Percentiles rank a stretch among this genome's conserved stretches.
Conservation (phyloP, 345 rosid genomes). For the Gossypium raimondii region DNA sequence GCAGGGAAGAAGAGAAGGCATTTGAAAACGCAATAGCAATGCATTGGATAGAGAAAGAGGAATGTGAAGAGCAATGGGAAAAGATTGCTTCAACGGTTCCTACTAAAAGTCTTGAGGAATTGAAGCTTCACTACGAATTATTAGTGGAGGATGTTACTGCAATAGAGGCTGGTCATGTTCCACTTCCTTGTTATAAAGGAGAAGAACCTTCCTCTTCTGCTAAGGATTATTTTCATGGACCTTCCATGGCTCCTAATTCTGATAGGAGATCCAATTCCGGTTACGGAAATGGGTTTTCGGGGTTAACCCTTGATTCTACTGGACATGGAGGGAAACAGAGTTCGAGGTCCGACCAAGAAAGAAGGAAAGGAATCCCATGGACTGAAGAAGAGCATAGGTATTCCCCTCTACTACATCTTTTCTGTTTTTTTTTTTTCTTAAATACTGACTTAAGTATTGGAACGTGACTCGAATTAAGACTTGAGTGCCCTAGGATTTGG, state of each 20-base stretch:
- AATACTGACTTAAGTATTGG: too few species aligned
- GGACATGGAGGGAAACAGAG: constrained; percentile 56
- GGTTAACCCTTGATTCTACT: constrained; percentile 40
- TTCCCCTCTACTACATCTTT: background rate
- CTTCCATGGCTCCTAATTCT: constrained; percentile 14
- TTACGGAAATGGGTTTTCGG: constrained; percentile 41
- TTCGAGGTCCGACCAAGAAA: constrained; percentile 75
- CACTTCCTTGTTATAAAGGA: constrained; percentile 53
- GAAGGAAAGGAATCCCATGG: constrained; percentile 92
- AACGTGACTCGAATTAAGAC: too few species aligned
- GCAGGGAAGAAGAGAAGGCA: constrained; percentile 75
- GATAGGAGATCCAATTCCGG: constrained; percentile 42
- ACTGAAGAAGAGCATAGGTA: constrained; percentile 97
- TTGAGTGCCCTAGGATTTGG: background rate
- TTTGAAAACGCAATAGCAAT: constrained; percentile 76
- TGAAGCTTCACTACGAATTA: constrained; percentile 56
- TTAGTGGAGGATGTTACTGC: constrained; percentile 67
- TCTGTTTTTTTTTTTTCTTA: background rate
- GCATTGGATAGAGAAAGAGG: constrained; percentile 52
- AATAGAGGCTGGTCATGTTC: constrained; percentile 64
- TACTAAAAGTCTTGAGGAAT: constrained; percentile 41
- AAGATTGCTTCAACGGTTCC: constrained; percentile 74
- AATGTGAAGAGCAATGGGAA: constrained; percentile 53
- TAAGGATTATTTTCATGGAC: constrained; percentile 33
- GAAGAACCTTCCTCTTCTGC: constrained; percentile 45